Evolutionary conservation across 2,329 filamentous ascomycete genomes (phyloP).

Genomic region (Cladosporium cucumerinum): DNA sequence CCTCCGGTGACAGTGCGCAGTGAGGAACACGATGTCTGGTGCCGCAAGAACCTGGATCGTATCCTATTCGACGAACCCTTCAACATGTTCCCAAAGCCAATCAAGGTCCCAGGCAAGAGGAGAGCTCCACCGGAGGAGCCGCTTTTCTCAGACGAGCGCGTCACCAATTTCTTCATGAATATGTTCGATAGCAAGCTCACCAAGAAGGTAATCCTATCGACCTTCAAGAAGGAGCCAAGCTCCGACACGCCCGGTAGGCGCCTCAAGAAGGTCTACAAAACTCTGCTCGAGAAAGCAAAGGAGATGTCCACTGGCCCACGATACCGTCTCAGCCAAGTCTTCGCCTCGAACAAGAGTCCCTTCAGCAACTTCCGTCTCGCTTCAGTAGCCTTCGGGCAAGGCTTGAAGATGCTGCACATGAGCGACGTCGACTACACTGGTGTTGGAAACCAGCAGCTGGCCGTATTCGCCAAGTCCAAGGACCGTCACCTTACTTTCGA

Average conservation of each 20-base stretch:
- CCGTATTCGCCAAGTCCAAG: neutral
- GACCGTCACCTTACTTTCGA: neutral
- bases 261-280: neutral
- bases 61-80: neutral
- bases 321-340: neutral
- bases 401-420: neutral
- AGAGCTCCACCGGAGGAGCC: neutral
- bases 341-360: neutral
- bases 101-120: neutral
- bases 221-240: neutral
- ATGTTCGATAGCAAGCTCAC: neutral
- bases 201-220: neutral
- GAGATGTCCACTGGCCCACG: neutral
- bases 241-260: neutral
- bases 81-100: neutral
- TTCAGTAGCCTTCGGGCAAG: neutral
- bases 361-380: slow-evolving; percentile 3
- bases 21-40: neutral
- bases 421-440: neutral
- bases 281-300: neutral
- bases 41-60: neutral
- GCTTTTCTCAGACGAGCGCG: neutral
- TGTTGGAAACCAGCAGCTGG: neutral
- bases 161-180: neutral
- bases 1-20: neutral